Evolutionary conservation across 108 stramenopile genomes (phyloP), one percentile per base, ranked within the genome.

Genomic region (Aurantiochytrium sp.): DNA sequence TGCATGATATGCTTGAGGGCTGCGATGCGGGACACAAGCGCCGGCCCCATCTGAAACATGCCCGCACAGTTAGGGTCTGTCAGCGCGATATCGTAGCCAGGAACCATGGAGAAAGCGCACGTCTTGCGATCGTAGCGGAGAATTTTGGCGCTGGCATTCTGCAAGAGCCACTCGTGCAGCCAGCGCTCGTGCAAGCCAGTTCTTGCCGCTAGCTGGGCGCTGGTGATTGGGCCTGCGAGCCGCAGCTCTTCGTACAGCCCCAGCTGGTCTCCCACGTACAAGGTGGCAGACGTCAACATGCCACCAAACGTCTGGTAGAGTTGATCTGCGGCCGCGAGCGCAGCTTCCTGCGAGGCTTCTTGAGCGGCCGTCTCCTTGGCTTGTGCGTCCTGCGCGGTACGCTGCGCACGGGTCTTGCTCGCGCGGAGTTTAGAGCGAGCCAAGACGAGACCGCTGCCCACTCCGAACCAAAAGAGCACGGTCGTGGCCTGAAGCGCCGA

Each of bases 171-270:
- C 76, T 83, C 76, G 4, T 23, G 76, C 45, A 83, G 49, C 76
- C 76, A 83, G 49, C 76, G 45, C 76, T 83, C 76, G 25, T 83
- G 76, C 49, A 83, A 23, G 45, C 76, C 76, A 35, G 76, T 83
- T 23, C n/a, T 25, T 6, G 19, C 49, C 51, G 76, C 76, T 6
- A 83, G 76, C 45, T 83, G 14, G 49, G 19, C 28, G 49, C 49
- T 21, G 51, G 76, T 83, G 51, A 83, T 6, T 18, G 76, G 76
- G n/a, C 76, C 76, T 2, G 25, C 25, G 49, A n/a, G 49, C 19
- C 12, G 14, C 19, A 83, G 45, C 51, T 53, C 76, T 45, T 83
- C 51, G 51, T 83, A 83, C 0, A 83, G 45, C 6, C 76, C 76
- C 44, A 53, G 45, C 49, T 47, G 49, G 76, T 83, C 76, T 12